Evolutionary conservation across 2,329 filamentous ascomycete species (phyloP).

Genomic region (Pseudogymnoascus sp.): DNA sequence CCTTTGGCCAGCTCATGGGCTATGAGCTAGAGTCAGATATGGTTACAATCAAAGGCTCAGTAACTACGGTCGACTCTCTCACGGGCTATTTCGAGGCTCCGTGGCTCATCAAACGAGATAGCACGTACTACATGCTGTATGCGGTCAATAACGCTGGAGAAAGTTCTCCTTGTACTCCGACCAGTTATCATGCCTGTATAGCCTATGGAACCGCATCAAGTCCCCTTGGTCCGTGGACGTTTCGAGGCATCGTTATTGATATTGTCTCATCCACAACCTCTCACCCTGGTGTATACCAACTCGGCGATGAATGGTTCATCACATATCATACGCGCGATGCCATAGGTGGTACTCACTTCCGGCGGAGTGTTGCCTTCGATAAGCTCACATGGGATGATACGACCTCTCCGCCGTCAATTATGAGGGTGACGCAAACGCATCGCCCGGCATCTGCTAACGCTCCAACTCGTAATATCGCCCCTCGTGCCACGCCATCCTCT

Average conservation of each 20-base stretch:
- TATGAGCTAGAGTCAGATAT: conserved; percentile 32
- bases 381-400: conserved; percentile 29
- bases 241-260: conserved; percentile 28
- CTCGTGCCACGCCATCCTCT: conserved; percentile 20
- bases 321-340: conserved; percentile 33
- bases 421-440: conserved; percentile 27
- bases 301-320: conserved; percentile 28
- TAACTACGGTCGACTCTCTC: conserved; percentile 23
- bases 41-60: conserved; percentile 27
- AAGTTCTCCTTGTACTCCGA: conserved; percentile 32
- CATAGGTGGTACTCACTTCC: conserved; percentile 30
- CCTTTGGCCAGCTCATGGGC: conserved; percentile 30
- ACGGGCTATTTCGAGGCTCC: conserved; percentile 34
- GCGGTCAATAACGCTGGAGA: conserved; percentile 33
- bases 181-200: conserved; percentile 34
- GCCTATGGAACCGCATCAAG: conserved; percentile 31
- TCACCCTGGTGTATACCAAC: conserved; percentile 29
- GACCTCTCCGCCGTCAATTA: conserved; percentile 18
- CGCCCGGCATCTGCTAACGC: conserved; percentile 17
- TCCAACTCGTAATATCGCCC: conserved; percentile 31
- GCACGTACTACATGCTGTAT: conserved; percentile 35
- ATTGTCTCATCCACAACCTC: conserved; percentile 34
- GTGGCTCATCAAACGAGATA: conserved; percentile 32
- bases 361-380: conserved; percentile 32
- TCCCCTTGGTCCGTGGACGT: conserved; percentile 28